Base-by-base conservation (phyloP, 1,284 basidiomycete species). In the Irpex sp. region DNA sequence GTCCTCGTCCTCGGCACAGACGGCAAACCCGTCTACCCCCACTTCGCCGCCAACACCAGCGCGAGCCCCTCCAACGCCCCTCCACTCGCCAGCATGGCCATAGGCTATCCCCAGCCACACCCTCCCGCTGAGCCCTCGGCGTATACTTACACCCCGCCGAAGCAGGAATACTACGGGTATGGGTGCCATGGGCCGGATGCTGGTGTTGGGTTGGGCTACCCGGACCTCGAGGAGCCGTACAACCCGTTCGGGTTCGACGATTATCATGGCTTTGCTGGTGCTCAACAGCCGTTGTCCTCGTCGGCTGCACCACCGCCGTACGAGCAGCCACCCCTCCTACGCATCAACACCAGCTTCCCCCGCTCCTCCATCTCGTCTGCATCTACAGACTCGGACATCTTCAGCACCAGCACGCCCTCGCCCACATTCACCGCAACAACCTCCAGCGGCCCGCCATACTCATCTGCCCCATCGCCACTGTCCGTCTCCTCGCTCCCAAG, bases 1-100 rank as follows among this genome's bases (percentile, higher is more conserved):
- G 80, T 85, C 59, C 69, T 80, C 59, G 76, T 80, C 28, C 65
- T 77, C 55, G 71, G 71, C 36, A 42, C 18, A 18, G 73, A 73
- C 52, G 73, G 74, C 51, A 66, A 67, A 5, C 67, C 66, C 12
- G 59, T 68, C 52, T 66, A 66, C 59, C 59, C 59, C 9, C 55
- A 48, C 37, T 45, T 57, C 33, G 54, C 59, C 18, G 54, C 54
- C 14, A 33, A 14, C 28, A 36, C 16, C 19, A 58, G 66, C 52
- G 35, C 54, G 16, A 65, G 61, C 52, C 42, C 48, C 16, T 59
- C 28, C 57, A 57, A 45, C 39, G 14, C 39, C 0, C n/a, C 52
- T 21, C 58, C 66, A 9, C 63, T 63, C 63, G 60, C 69, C 5
- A 71, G 67, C 57, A 61, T 71, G 65, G 69, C 71, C 57, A 64